Conservation (phyloP, 179 eudicot species). For the Vitellaria paradoxa region DNA sequence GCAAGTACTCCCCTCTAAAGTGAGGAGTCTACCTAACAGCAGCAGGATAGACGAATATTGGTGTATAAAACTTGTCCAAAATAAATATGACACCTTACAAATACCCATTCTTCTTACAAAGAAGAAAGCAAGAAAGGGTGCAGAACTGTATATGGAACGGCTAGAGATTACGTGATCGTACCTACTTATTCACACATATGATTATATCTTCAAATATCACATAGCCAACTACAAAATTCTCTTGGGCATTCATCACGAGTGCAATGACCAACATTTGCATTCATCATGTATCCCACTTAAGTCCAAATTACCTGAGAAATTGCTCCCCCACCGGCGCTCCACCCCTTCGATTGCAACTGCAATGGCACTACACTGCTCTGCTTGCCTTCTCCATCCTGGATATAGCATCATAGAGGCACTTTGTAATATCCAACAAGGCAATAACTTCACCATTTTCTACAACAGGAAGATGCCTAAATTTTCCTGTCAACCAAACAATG, state of each 20-base stretch:
- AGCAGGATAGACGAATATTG: no score
- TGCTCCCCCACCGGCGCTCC: constrained; percentile 92
- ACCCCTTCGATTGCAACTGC: constrained; percentile 99
- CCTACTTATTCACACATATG: background rate
- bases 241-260: background rate
- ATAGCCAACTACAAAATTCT: background rate
- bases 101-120: no score
- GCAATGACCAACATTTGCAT: background rate
- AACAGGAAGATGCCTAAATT: constrained; percentile 96
- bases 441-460: constrained; percentile 99
- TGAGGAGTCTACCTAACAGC: no score
- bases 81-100: no score
- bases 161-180: background rate
- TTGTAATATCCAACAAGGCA: constrained; percentile 93
- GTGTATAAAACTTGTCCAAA: no score
- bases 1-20: no score
- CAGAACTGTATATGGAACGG: no score
- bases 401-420: constrained; percentile 96
- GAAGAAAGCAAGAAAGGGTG: no score
- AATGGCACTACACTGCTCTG: constrained; percentile 98
- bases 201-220: no score
- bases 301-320: constrained; percentile 52
- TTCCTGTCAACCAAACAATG: constrained; percentile 49
- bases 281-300: background rate
- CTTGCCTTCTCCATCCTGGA: constrained; percentile 98